These are phyloP conservation scores for Cystofilobasidium ferigula DNA, from an alignment of 768 basidiomycete species.

Conservation along the genomic window DNA sequence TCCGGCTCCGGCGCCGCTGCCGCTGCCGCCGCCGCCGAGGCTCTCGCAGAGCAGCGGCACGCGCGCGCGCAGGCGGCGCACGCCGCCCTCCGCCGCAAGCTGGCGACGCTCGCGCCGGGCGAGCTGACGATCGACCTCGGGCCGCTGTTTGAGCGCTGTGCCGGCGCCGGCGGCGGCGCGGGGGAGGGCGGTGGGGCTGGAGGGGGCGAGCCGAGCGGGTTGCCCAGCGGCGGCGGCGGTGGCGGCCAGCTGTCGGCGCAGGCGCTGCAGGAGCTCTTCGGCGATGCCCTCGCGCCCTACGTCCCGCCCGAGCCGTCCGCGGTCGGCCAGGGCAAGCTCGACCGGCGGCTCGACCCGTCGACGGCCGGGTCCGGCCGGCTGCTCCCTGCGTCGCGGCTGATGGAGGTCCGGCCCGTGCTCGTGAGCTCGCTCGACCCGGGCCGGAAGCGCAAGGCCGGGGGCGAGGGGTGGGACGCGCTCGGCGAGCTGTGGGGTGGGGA, in stretches of 20 bases:
- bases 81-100: too few species aligned
- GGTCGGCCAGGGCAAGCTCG: slow-evolving; percentile 45
- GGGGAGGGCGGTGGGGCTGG: not conserved
- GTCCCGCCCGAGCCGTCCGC: slow-evolving; percentile 6
- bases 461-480: slow-evolving; percentile 53
- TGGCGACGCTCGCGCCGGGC: not conserved
- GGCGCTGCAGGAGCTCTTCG: slow-evolving; percentile 14
- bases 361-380: slow-evolving; percentile 57
- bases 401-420: slow-evolving; percentile 71
- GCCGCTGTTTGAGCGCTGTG: not conserved
- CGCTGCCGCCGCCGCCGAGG: not conserved
- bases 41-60: not conserved
- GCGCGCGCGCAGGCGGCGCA: not conserved
- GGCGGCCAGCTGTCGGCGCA: not conserved
- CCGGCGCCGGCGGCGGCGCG: not conserved
- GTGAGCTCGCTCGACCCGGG: slow-evolving; percentile 74
- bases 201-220: slow-evolving; percentile 37
- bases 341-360: slow-evolving; percentile 63
- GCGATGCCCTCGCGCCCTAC: slow-evolving; percentile 21
- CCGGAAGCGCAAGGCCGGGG: slow-evolving; percentile 57
- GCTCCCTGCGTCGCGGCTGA: slow-evolving; percentile 61
- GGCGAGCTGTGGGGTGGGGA: slow-evolving; percentile 35
- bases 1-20: not conserved
- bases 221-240: not conserved
- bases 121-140: not conserved